Percentiles rank a stretch among this genome's conserved stretches.
These are phyloP conservation scores for Jamesozyma lodderae DNA, from an alignment of 805 yeast genomes.

Conservation along the genomic window DNA sequence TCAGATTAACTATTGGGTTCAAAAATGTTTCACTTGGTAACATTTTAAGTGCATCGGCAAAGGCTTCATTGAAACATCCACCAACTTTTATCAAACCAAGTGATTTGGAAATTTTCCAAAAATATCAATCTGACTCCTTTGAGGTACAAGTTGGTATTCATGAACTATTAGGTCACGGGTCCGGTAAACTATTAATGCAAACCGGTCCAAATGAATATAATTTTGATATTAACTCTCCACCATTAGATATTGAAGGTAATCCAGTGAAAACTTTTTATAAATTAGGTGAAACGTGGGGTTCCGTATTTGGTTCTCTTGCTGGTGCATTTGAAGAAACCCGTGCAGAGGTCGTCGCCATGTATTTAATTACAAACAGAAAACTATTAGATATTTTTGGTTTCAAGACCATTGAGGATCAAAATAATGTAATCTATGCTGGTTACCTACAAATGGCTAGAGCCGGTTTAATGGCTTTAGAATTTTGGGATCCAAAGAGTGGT, in stretches of 20 bases:
- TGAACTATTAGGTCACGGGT: slow-evolving; percentile 84
- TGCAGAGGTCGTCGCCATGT: slow-evolving; percentile 85
- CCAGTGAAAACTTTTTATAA: slow-evolving; percentile 64
- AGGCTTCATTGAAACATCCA: slow-evolving; percentile 41
- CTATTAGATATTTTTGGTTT: slow-evolving; percentile 70
- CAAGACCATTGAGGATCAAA: slow-evolving; percentile 45
- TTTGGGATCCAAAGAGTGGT: slow-evolving; percentile 70
- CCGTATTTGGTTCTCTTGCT: slow-evolving; percentile 69
- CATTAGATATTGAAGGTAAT: slow-evolving; percentile 48
- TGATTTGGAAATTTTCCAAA: slow-evolving; percentile 50
- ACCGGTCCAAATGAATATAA: slow-evolving; percentile 57
- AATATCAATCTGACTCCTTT: slow-evolving; percentile 72
- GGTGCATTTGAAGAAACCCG: slow-evolving; percentile 91
- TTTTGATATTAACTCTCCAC: slow-evolving; percentile 58
- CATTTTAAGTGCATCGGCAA: slow-evolving; percentile 66
- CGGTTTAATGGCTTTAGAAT: slow-evolving; percentile 73
- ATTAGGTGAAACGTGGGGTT: slow-evolving; percentile 85
- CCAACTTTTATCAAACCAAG: slow-evolving; percentile 53
- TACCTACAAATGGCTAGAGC: slow-evolving; percentile 82
- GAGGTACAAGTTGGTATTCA: slow-evolving; percentile 93
- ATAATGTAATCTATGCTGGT: slow-evolving; percentile 55
- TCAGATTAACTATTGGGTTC: slow-evolving; percentile 73
- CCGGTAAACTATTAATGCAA: slow-evolving; percentile 68
- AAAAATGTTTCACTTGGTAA: slow-evolving; percentile 87
- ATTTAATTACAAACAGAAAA: slow-evolving; percentile 57